Percentiles rank a stretch among this genome's conserved stretches.
These are phyloP conservation scores for Aphanomyces stellatus DNA, from an alignment of 352 stramenopile species.

Conservation along the genomic window DNA sequence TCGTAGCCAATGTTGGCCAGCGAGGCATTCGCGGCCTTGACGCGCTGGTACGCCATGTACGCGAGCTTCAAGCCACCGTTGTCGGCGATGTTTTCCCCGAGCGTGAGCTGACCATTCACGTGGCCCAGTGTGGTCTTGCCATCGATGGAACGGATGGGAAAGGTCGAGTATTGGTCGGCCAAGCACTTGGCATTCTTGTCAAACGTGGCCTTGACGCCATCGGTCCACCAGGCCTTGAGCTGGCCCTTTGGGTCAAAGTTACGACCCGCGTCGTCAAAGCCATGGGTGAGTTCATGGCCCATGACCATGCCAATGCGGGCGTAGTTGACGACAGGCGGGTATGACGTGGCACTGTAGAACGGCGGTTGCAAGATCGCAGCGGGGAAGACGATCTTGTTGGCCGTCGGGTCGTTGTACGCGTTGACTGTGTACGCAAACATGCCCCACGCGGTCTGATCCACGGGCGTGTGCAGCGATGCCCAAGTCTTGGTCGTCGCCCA, in stretches of 20 bases:
- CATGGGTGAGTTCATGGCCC: constrained; percentile 91
- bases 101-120: constrained; percentile 85
- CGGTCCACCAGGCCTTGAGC: constrained; percentile 90
- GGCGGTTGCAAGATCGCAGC: constrained; percentile 88
- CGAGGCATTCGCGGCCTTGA: constrained; percentile 24
- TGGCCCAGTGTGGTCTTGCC: constrained; percentile 36
- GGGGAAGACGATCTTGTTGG: constrained; percentile 90
- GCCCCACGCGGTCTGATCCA: constrained; percentile 55
- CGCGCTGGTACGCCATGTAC: constrained; percentile 74
- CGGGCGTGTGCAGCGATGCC: constrained; percentile 33
- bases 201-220: constrained; percentile 38
- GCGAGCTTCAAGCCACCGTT: constrained; percentile 80
- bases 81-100: constrained; percentile 91
- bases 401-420: constrained; percentile 60
- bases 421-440: constrained; percentile 92
- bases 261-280: constrained; percentile 89
- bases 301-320: constrained; percentile 89
- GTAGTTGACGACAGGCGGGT: constrained; percentile 86
- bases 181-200: constrained; percentile 45
- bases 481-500: constrained; percentile 26
- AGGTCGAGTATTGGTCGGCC: constrained; percentile 47
- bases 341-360: constrained; percentile 68
- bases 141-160: constrained; percentile 32
- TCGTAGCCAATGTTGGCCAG: constrained; percentile 20
- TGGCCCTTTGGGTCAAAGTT: constrained; percentile 80